These are phyloP conservation scores for Borovskyia barvae DNA, from an alignment of 208 protist genomes.

Conservation along the genomic window DNA sequence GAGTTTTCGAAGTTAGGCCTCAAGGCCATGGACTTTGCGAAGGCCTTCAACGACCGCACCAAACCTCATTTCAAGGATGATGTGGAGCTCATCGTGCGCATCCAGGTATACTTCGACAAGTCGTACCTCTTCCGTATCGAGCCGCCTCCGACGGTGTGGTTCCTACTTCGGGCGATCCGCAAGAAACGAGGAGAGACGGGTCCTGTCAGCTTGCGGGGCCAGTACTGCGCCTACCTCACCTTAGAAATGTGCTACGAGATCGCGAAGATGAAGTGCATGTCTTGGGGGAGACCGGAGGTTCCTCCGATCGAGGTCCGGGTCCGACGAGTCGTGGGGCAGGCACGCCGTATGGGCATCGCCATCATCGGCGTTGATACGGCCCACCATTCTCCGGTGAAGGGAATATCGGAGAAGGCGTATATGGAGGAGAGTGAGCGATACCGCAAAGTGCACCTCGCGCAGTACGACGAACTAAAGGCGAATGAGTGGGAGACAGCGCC, in stretches of 20 bases:
- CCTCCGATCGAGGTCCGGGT: conserved; percentile 86
- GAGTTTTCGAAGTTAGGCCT: conserved; percentile 88
- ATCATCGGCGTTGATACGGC: conserved; percentile 87
- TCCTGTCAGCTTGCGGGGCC: conserved; percentile 41
- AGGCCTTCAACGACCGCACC: conserved; percentile 89
- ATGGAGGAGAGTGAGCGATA: conserved; percentile 62
- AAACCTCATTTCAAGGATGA: conserved; percentile 88
- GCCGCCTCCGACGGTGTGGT: conserved; percentile 87
- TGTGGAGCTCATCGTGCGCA: conserved; percentile 84
- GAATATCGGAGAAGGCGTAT: conserved; percentile 79
- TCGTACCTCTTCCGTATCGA: conserved; percentile 85
- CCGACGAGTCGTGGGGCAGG: conserved; percentile 78
- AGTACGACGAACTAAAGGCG: conserved; percentile 66
- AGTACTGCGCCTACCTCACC: conserved; percentile 83
- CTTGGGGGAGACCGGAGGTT: conserved; percentile 70
- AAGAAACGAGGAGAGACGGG: conserved; percentile 86
- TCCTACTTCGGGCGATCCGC: conserved; percentile 68
- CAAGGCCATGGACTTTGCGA: conserved; percentile 91
- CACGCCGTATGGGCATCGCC: conserved; percentile 83
- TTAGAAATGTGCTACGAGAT: conserved; percentile 92
- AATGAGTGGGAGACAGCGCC: conserved; percentile 70
- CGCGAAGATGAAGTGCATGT: conserved; percentile 87
- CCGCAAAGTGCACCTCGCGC: conserved; percentile 68
- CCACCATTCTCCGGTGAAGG: conserved; percentile 69
- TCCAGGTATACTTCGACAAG: conserved; percentile 93